Evolutionary conservation across 2,329 filamentous ascomycete species (phyloP).

Genomic region (Neofusicoccum sp.): DNA sequence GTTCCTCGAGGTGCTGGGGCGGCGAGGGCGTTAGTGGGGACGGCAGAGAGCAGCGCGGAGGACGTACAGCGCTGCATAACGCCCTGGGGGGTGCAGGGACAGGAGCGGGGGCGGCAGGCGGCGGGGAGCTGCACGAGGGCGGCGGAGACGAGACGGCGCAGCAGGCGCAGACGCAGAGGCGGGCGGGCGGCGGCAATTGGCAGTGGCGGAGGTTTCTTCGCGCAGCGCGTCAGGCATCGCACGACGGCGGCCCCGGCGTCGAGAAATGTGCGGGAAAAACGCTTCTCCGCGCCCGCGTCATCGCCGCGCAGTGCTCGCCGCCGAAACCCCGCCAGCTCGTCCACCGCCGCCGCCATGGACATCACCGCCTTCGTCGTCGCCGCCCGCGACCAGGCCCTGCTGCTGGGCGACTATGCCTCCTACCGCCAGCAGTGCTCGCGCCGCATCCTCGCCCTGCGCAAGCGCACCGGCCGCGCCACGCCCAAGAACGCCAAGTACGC

Average conservation of each 20-base stretch:
- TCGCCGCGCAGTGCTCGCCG: not conserved
- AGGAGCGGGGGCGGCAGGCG: not conserved
- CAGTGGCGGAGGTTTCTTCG: conserved; percentile 8
- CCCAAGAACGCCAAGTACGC: conserved; percentile 84
- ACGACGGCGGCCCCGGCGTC: not conserved
- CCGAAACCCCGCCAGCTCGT: not conserved
- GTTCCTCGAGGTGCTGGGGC: not conserved
- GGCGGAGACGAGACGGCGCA: not conserved
- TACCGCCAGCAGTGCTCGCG: conserved; percentile 80
- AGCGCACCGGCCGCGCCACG: conserved; percentile 79
- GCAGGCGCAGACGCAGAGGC: not conserved
- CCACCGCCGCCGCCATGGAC: conserved; percentile 61
- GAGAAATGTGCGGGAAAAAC: not conserved
- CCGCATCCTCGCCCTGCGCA: conserved; percentile 77
- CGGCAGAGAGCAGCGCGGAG: not conserved
- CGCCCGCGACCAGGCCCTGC: conserved; percentile 76
- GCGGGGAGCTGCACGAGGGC: not conserved
- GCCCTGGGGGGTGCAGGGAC: not conserved
- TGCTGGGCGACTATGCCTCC: conserved; percentile 83
- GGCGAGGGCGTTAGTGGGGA: not conserved
- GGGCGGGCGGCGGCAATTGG: conserved; percentile 1
- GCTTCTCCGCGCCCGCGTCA: not conserved
- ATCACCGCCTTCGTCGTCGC: conserved; percentile 82
- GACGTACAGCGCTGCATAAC: conserved; percentile 16
- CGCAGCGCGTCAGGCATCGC: not conserved